These are phyloP conservation scores for Chlorella sorokiniana DNA, from an alignment of 139 green algal genomes.

Conservation along the genomic window DNA sequence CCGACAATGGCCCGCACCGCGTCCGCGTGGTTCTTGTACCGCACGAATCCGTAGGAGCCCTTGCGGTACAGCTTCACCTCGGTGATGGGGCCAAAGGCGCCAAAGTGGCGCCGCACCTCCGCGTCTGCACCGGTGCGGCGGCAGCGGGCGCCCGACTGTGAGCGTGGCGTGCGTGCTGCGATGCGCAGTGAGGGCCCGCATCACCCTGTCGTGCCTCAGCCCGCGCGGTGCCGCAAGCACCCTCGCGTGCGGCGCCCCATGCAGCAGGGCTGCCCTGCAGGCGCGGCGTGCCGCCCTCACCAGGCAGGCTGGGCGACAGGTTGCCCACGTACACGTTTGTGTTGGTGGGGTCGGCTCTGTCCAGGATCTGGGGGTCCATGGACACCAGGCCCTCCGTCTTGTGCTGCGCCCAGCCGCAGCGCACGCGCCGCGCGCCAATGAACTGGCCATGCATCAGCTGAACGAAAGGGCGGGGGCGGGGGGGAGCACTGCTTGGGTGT, in stretches of 20 bases:
- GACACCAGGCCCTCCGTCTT: slow-evolving; percentile 45
- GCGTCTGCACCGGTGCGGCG: slow-evolving; percentile 35
- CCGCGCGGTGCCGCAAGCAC: no score
- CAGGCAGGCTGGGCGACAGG: slow-evolving; percentile 51
- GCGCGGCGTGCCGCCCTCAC: background rate
- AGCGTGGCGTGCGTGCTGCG: background rate
- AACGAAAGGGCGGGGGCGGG: background rate
- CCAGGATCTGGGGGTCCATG: slow-evolving; percentile 27
- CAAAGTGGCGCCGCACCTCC: slow-evolving; percentile 52
- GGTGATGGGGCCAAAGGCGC: slow-evolving; percentile 57
- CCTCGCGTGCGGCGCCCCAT: no score
- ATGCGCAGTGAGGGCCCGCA: background rate
- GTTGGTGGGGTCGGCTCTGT: slow-evolving; percentile 61
- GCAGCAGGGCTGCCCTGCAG: background rate
- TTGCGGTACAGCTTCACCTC: slow-evolving; percentile 77
- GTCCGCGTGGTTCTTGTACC: slow-evolving; percentile 55
- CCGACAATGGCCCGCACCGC: slow-evolving; percentile 69
- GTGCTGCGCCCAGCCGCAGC: slow-evolving; percentile 81
- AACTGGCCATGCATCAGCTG: slow-evolving; percentile 65
- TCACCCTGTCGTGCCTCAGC: no score
- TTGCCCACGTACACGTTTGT: slow-evolving; percentile 83
- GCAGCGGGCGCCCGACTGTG: background rate
- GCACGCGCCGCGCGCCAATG: slow-evolving; percentile 59
- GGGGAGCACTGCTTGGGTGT: background rate
- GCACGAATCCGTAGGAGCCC: slow-evolving; percentile 75